Conservation (phyloP, 129 eudicot genomes). For the sunflower (Helianthus annuus) region DNA sequence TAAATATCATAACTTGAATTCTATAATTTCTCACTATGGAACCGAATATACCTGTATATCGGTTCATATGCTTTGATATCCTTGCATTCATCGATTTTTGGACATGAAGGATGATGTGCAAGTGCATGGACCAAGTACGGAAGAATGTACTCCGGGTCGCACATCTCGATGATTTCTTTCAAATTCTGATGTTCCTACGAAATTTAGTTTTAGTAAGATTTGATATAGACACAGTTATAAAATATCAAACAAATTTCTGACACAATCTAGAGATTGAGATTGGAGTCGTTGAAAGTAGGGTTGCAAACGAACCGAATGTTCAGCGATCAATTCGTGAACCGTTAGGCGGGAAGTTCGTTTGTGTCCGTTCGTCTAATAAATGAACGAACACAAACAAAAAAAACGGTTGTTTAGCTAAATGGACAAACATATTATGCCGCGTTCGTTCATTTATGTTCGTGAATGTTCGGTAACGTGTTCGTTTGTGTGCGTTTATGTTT, state of each 20-base stretch:
- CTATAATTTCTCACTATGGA: background rate
- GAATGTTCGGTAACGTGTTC: no score
- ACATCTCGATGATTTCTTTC: constrained; percentile 59
- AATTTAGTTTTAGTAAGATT: background rate
- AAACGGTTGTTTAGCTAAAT: no score
- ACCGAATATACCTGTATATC: constrained; percentile 64
- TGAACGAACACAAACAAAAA: no score
- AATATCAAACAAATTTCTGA: background rate
- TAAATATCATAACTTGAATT: constrained; percentile 3
- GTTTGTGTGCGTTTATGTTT: no score
- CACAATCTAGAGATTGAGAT: background rate
- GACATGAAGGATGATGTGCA: constrained; percentile 87
- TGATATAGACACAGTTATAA: background rate
- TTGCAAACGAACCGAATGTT: no score
- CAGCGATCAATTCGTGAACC: no score
- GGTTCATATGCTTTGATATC: constrained; percentile 80
- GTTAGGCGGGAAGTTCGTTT: no score
- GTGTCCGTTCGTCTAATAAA: no score
- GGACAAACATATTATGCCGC: no score
- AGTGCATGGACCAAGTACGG: constrained; percentile 80
- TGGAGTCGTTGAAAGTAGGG: background rate
- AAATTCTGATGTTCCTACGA: constrained; percentile 64
- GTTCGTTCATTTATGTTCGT: no score
- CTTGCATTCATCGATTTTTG: constrained; percentile 80
- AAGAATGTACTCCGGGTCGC: constrained; percentile 57